Evolutionary conservation across 2,329 filamentous ascomycete genomes (phyloP), one percentile per base, ranked within the genome.

Genomic region (Aspergillus bombycis): DNA sequence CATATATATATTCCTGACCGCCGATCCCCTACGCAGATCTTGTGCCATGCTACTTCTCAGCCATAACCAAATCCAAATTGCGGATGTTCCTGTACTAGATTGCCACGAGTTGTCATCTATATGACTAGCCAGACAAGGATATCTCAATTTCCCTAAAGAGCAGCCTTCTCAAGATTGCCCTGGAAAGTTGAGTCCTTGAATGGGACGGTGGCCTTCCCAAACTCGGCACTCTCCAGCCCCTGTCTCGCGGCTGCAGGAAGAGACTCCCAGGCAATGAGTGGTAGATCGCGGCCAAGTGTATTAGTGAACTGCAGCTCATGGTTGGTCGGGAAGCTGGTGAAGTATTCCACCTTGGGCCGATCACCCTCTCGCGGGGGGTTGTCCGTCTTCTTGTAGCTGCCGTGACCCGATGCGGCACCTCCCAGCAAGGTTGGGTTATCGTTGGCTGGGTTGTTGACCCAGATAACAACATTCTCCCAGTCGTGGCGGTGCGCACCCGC

Each of bases 391-490:
- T 61, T 61, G 41, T 61, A 61, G n/a, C 32, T 30, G 9, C 59
- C 59, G 12, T 61, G 59, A 4, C 59, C 59, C 2, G 57, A 59
- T 1, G 57, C 57, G 6, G 46, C 57, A 10, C 57, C 57, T 10
- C 57, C 57, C 16, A 61, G 53, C 34, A 61, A 21, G 14, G 52
- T 48, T 23, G 53, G 59, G 16, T 48, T 61, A 14, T 28, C 52
- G 8, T 19, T 28, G 16, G 38, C 45, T 10, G 59, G 59, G 43
- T 61, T 48, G 26, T 61, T 36, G 4, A 61, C 59, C 59, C 59
- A 61, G 28, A 61, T 56, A 16, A 61, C 59, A 21, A 61, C 59
- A 43, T 61, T 61, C 59, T 61, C 59, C 59, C 59, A 61, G 38
- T 61, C 59, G 30, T 61, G 59, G 9, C 59, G 59, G 43, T 61